A percentile compares a stretch with the other conserved stretches of the same genome.
Conservation (phyloP, 2,329 filamentous ascomycete genomes). For the Thelonectria discophora region DNA sequence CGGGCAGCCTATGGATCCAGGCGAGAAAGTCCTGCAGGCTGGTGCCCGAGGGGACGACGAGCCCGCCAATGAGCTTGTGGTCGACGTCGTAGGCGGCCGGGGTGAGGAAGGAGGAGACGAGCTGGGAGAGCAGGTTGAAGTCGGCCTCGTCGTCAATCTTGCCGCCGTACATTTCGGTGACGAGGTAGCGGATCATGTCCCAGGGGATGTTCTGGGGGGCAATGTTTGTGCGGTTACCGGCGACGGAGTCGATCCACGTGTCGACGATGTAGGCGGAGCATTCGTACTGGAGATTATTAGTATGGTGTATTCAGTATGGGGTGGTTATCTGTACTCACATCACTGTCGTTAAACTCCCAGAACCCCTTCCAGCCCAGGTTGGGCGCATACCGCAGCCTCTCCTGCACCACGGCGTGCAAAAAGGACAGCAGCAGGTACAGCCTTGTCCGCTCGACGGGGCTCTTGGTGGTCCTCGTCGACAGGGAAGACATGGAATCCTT, state of each 20-base stretch:
- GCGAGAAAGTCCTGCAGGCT: constrained; percentile 84
- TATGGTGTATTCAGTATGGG: constrained; percentile 1
- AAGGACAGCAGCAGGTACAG: constrained; percentile 93
- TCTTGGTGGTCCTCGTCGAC: constrained; percentile 77
- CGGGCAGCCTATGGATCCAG: constrained; percentile 92
- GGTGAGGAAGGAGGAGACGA: constrained; percentile 83
- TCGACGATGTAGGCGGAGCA: constrained; percentile 97
- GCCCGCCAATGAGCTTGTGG: constrained; percentile 82
- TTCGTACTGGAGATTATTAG: constrained; percentile 74
- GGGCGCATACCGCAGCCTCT: constrained; percentile 92
- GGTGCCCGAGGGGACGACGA: constrained; percentile 82
- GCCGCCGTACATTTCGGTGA: constrained; percentile 95
- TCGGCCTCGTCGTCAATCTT: constrained; percentile 95
- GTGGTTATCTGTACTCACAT: constrained; percentile 72
- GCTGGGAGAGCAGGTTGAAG: constrained; percentile 74
- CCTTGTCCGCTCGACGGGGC: constrained; percentile 88
- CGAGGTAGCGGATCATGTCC: constrained; percentile 90
- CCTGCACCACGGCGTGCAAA: constrained; percentile 94
- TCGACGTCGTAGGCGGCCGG: constrained; percentile 91
- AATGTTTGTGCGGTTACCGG: constrained; percentile 88
- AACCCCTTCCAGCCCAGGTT: constrained; percentile 97
- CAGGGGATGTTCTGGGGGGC: constrained; percentile 94
- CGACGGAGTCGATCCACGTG: constrained; percentile 86
- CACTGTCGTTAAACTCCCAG: constrained; percentile 99
- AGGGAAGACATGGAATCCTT: constrained; percentile 92